Evolutionary conservation across 495 filamentous ascomycete genomes (phyloP), one percentile per base, ranked within the genome.

Genomic region (Penicillium odoratum): DNA sequence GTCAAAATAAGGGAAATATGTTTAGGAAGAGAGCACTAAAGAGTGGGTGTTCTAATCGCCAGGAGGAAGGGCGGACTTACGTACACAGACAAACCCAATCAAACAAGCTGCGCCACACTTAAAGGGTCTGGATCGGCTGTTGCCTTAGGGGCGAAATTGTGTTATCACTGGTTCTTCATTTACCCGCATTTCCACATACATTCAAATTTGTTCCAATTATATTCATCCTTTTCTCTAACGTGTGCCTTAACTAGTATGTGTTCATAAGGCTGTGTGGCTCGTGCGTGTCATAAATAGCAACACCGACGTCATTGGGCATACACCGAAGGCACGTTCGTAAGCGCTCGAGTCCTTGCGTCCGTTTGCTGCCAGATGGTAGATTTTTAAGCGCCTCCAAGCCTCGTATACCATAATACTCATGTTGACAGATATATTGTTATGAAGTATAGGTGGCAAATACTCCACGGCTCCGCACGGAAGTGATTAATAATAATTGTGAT

Each of bases 251-350:
- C 21, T 21, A 11, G 9, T 9, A 36, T 36, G 33, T 33, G 18
- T 8, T 8, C 25, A 34, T 29, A 11, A 34, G 54, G 47, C 36
- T 49, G 48, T 55, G 67, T 69, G 64, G 67, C 67, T 65, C 47
- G 56, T 60, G 64, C 57, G 55, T 21, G 31, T 65, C 38, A 57
- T 58, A 59, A 65, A 68, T 67, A 67, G 61, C 48, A 63, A 52
- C 67, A 65, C 44, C 64, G 64, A 69, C 67, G 67, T 69, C 67
- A 69, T 69, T 65, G 50, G 64, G 61, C 67, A 69, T 69, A 25
- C 30, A 16, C 30, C 21, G 29, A 26, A 4, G 18, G n/a, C 2
- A 16, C 15, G 18, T 47, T 28, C 48, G 42, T 51, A 46, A 49
- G 48, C 52, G 40, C 52, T 52, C 16, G 28, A 40, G 31, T 26